These are phyloP conservation scores for Tillandsia leiboldiana DNA, from an alignment of 176 grass and related monocot species.

Conservation along the genomic window DNA sequence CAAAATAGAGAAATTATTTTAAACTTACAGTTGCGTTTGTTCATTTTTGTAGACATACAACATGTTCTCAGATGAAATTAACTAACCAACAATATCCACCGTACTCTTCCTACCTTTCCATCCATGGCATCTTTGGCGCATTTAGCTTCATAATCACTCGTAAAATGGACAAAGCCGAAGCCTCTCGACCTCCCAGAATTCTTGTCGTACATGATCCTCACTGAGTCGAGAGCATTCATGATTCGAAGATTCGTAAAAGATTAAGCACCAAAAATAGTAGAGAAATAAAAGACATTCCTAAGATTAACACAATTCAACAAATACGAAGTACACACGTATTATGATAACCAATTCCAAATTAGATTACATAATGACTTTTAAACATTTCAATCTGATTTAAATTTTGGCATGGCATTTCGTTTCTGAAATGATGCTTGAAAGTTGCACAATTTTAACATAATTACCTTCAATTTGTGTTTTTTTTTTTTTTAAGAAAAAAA, in stretches of 20 bases:
- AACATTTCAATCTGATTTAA: neutral
- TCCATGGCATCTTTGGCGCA: constrained; percentile 69
- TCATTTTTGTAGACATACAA: constrained; percentile 13
- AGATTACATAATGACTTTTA: too few relatives aligned
- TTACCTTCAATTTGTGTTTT: neutral
- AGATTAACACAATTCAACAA: neutral
- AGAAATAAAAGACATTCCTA: neutral
- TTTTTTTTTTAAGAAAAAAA: neutral
- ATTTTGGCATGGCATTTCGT: neutral
- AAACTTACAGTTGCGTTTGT: neutral
- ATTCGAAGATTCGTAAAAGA: constrained; percentile 10
- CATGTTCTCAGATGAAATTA: constrained; percentile 1
- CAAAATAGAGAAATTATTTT: neutral
- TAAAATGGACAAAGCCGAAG: constrained; percentile 83
- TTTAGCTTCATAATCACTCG: constrained; percentile 64
- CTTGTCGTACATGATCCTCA: constrained; percentile 82
- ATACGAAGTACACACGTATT: neutral
- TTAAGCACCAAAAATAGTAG: neutral
- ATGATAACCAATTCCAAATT: neutral
- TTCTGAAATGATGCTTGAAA: neutral
- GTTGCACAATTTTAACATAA: neutral
- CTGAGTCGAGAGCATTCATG: constrained; percentile 33
- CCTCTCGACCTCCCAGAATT: constrained; percentile 88
- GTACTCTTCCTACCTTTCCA: constrained; percentile 57
- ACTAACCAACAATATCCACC: constrained; percentile 1